Base-by-base conservation (phyloP, 371 early-diverging fungal genomes). In the Mucor saturninus region DNA sequence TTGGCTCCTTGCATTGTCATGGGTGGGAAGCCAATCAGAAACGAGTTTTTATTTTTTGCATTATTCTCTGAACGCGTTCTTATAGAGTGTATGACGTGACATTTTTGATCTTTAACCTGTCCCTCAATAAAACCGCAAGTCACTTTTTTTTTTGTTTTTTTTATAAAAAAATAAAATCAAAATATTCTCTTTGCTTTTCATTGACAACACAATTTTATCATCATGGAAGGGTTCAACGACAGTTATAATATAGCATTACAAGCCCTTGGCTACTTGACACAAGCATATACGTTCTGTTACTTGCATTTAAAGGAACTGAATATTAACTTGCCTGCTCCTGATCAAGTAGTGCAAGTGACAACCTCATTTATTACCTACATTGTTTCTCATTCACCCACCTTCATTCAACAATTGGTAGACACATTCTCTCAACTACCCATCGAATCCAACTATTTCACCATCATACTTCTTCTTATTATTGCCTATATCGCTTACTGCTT, bases 221-320 rank as follows among this genome's bases (percentile, higher is more conserved):
- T 21, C 49, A 64, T 64, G 64, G 64, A 64, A n/a, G 57, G 43
- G 14, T 26, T 57, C 1, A 50, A 64, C 29, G 45, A 60, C 15
- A 53, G 57, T 35, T 53, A 43, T 3, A 64, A 61, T 50, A 65
- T 57, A 2, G 61, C 69, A 10, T n/a, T 64, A 30, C 61, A 64
- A 53, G 57, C 61, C 4, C 21, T 69, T 28, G 61, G 64, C 3
- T 5, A 52, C 6, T 37, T 53, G 6, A 49, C 61, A 4, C 54
- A 54, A 39, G 52, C 30, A 0, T 69, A 69, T 5, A 51, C 26
- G 3, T 59, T 62, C 26, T 56, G 45, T 28, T 59, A 71, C 28
- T 29, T 43, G 7, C 62, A 71, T n/a, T 45, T 71, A 2, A 42
- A 53, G 37, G 45, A 71, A 48, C n/a, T 37, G n/a, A 67, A 71